Conservation (phyloP, 768 basidiomycete genomes). For the Boletus eberwhitei region DNA sequence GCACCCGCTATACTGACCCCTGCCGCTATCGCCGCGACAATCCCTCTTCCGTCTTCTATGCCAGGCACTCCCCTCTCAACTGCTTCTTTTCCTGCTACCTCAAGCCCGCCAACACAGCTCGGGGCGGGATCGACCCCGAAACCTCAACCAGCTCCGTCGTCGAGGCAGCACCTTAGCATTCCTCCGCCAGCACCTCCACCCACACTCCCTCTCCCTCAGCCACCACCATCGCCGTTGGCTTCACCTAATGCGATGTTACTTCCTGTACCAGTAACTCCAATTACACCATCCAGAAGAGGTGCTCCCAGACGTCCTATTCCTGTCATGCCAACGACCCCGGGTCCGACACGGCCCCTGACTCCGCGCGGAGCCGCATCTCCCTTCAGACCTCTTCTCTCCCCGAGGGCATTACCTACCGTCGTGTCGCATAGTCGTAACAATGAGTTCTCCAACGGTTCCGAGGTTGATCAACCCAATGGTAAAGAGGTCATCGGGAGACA, state of each 20-base stretch:
- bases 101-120: neutral
- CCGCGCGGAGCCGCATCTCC: constrained; percentile 20
- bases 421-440: neutral
- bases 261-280: neutral
- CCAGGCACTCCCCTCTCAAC: constrained; percentile 20
- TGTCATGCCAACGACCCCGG: constrained; percentile 3
- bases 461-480: constrained; percentile 8
- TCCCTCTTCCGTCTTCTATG: constrained; percentile 17
- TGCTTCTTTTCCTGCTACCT: constrained; percentile 6
- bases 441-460: neutral
- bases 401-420: neutral
- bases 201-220: constrained; percentile 30
- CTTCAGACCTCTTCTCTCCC: constrained; percentile 21
- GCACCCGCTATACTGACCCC: constrained; percentile 2
- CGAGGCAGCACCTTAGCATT: constrained; percentile 28
- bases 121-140: constrained; percentile 1
- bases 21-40: neutral
- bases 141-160: constrained; percentile 7
- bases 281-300: constrained; percentile 8
- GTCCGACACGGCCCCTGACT: constrained; percentile 14
- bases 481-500: constrained; percentile 13
- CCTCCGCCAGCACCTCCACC: constrained; percentile 32
- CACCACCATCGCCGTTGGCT: constrained; percentile 17
- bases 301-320: constrained; percentile 18
- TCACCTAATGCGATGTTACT: neutral